Percentiles rank a stretch among this genome's conserved stretches.
phyloP scores from a whole-genome alignment of 2,329 filamentous ascomycete species.

The Fusarium verticillioides region DNA sequence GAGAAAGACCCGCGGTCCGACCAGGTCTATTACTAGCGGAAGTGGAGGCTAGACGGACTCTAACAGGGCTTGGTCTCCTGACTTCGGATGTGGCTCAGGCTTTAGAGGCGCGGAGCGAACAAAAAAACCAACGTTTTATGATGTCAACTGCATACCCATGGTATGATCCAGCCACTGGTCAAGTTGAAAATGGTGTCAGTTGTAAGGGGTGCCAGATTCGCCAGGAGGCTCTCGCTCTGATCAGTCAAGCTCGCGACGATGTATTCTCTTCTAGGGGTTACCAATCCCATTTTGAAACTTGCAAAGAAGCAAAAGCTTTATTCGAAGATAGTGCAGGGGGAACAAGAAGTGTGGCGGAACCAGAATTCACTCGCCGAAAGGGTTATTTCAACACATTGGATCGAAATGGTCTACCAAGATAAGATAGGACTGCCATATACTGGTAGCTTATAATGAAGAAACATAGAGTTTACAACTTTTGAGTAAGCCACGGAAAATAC shows the following conservation, averaged over 20 bases:
- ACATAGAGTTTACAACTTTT: fast-evolving
- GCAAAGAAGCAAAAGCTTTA: neutral
- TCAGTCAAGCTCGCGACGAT: neutral
- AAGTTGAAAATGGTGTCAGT: neutral
- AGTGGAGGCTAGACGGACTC: neutral
- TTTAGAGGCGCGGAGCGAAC: neutral
- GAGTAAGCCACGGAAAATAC: fast-evolving
- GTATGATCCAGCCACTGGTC: neutral
- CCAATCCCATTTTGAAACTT: neutral
- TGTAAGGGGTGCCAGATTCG: neutral
- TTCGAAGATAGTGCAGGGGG: fast-evolving
- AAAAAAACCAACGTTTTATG: neutral
- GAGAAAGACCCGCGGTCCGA: neutral
- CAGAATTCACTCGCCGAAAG: neutral
- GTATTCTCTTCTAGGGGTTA: neutral
- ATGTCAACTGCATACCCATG: neutral
- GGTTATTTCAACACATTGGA: neutral
- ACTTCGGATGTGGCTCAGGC: fast-evolving
- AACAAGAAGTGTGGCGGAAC: neutral
- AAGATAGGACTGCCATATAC: neutral
- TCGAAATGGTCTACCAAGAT: neutral
- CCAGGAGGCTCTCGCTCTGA: fast-evolving
- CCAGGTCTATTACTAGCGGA: neutral
- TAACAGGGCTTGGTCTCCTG: neutral
- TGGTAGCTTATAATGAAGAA: neutral